These are phyloP conservation scores for Meyerozyma athensensis DNA, from an alignment of 1,139 yeast genomes.

Conservation along the genomic window DNA sequence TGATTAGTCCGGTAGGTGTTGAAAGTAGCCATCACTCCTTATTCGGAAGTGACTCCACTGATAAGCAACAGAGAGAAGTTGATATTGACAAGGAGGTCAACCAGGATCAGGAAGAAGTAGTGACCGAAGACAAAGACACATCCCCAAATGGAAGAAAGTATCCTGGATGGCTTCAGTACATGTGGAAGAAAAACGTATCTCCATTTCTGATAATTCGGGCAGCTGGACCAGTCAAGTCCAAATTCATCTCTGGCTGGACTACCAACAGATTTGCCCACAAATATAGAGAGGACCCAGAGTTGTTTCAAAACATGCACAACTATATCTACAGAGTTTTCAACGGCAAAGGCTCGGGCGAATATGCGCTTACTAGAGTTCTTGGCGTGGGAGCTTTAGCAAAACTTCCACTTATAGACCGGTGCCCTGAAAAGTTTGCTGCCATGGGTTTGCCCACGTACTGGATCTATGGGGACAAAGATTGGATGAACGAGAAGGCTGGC, in stretches of 20 bases:
- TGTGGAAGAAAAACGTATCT: constrained; percentile 38
- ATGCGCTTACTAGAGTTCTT: constrained; percentile 39
- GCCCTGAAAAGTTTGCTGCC: constrained; percentile 32
- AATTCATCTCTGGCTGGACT: constrained; percentile 39
- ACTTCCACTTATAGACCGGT: constrained; percentile 41
- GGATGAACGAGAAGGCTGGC: constrained; percentile 48
- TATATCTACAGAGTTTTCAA: constrained; percentile 39
- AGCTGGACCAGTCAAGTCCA: constrained; percentile 35
- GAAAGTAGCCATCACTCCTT: constrained; percentile 34
- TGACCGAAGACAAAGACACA: background rate
- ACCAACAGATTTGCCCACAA: constrained; percentile 34
- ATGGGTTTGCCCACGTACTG: constrained; percentile 41
- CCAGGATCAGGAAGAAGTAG: constrained; percentile 19
- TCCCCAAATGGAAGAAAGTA: background rate
- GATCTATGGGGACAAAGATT: constrained; percentile 45
- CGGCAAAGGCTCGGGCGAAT: constrained; percentile 44
- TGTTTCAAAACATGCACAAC: constrained; percentile 35
- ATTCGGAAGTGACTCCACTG: constrained; percentile 5
- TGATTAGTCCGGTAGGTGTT: constrained; percentile 45
- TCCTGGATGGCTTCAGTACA: constrained; percentile 13
- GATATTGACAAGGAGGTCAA: constrained; percentile 8
- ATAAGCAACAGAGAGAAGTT: constrained; percentile 7
- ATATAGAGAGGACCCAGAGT: constrained; percentile 25
- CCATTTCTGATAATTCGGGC: constrained; percentile 35
- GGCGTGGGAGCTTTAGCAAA: constrained; percentile 38